Conservation (phyloP, 73 alveolate species). For the Blepharisma stoltei region DNA sequence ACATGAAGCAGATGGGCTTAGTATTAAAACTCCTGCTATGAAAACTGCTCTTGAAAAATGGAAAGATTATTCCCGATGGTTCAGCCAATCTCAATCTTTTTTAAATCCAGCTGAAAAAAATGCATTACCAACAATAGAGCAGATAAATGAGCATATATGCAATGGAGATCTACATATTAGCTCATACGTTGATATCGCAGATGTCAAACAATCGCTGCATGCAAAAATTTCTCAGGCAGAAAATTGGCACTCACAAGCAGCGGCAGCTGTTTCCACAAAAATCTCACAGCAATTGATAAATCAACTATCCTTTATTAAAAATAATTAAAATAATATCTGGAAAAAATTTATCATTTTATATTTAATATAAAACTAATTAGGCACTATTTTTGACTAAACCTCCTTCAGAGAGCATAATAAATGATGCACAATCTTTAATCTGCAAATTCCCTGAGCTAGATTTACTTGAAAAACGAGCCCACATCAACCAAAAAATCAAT, state of each 20-base stretch:
- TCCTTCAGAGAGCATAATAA: too few relatives aligned
- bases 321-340: too few relatives aligned
- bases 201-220: not conserved
- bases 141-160: not conserved
- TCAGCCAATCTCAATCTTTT: not conserved
- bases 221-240: constrained; percentile 17
- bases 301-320: too few relatives aligned
- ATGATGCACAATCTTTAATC: constrained; percentile 6
- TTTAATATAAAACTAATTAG: too few relatives aligned
- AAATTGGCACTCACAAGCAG: constrained; percentile 16
- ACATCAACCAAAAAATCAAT: constrained; percentile 15
- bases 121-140: not conserved
- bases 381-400: too few relatives aligned
- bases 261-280: not conserved
- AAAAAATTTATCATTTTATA: too few relatives aligned
- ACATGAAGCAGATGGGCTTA: not conserved
- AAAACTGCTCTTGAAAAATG: not conserved
- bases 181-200: not conserved
- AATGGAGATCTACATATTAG: not conserved
- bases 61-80: not conserved
- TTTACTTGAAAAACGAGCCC: constrained; percentile 7
- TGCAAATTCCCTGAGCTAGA: constrained; percentile 27
- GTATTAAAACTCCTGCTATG: not conserved
- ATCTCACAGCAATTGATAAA: not conserved
- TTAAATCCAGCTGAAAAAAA: not conserved